A percentile compares a stretch with the other conserved stretches of the same genome.
These are phyloP conservation scores for Boletus subcaerulescens DNA, from an alignment of 768 basidiomycete species.

Conservation along the genomic window DNA sequence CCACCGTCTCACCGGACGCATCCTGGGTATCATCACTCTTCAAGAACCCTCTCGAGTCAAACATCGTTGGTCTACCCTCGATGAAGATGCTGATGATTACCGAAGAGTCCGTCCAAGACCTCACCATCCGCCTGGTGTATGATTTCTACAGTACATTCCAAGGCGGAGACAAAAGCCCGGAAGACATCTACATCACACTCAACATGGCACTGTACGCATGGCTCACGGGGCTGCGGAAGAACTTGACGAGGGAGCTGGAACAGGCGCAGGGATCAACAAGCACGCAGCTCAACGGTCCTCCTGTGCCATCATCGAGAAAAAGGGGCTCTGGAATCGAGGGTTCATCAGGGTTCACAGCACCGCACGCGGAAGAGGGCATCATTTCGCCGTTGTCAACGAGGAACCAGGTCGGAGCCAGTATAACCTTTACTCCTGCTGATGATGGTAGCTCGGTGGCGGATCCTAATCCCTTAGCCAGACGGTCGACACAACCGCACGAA, in stretches of 20 bases:
- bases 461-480: constrained; percentile 3
- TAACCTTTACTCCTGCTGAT: not conserved
- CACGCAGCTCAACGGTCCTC: constrained; percentile 37
- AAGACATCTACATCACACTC: constrained; percentile 83
- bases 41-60: constrained; percentile 63
- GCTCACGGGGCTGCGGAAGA: constrained; percentile 76
- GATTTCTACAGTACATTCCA: constrained; percentile 73
- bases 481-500: constrained; percentile 19
- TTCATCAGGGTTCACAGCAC: not conserved
- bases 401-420: constrained; percentile 4
- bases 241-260: constrained; percentile 72
- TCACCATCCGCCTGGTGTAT: constrained; percentile 49
- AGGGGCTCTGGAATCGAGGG: constrained; percentile 27
- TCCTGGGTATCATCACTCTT: constrained; percentile 62
- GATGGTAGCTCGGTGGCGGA: constrained; percentile 10
- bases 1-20: constrained; percentile 40
- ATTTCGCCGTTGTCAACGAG: not conserved
- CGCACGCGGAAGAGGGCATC: constrained; percentile 8
- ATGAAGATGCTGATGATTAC: constrained; percentile 83
- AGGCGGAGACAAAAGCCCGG: constrained; percentile 50
- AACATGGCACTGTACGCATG: constrained; percentile 81
- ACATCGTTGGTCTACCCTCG: constrained; percentile 75
- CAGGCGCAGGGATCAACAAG: constrained; percentile 62
- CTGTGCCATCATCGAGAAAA: constrained; percentile 33
- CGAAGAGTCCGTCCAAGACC: constrained; percentile 50